A percentile compares a stretch with the other conserved stretches of the same genome.
Evolutionary conservation across 2,329 filamentous ascomycete species (phyloP).

Genomic region (Grosmannia serpens): DNA sequence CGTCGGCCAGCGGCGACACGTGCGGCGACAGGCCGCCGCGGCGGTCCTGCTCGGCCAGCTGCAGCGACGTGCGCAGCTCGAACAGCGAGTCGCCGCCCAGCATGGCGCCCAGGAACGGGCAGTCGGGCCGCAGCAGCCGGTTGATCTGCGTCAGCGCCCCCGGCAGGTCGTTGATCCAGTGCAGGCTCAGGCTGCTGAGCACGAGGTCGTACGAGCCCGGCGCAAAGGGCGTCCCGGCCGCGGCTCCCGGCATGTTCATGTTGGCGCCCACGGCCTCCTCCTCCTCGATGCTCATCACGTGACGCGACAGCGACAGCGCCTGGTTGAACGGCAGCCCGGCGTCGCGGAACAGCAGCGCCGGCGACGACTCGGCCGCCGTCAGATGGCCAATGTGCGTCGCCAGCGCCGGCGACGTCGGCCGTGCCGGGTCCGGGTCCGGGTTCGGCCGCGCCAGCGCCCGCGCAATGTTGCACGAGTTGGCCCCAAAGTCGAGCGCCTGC

Average conservation of each 20-base stretch:
- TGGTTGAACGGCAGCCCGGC: slow-evolving; percentile 62
- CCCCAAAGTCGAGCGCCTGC: slow-evolving; percentile 79
- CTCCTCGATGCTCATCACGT: slow-evolving; percentile 63
- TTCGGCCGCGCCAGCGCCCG: slow-evolving; percentile 63
- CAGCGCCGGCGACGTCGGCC: slow-evolving; percentile 52
- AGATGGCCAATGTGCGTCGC: slow-evolving; percentile 61
- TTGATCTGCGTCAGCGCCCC: slow-evolving; percentile 77
- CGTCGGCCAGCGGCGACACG: slow-evolving; percentile 83
- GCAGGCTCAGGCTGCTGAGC: slow-evolving; percentile 76
- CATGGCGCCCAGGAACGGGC: slow-evolving; percentile 91
- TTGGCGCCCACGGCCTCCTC: slow-evolving; percentile 8
- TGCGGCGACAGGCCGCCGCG: slow-evolving; percentile 86
- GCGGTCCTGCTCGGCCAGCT: slow-evolving; percentile 83
- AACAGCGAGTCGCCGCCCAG: slow-evolving; percentile 89
- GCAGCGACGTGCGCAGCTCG: slow-evolving; percentile 84
- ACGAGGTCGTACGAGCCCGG: slow-evolving; percentile 77
- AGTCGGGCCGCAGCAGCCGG: slow-evolving; percentile 75
- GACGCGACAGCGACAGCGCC: slow-evolving; percentile 57
- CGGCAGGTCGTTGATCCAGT: slow-evolving; percentile 97
- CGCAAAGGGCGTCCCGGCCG: slow-evolving; percentile 40
- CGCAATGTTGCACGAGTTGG: slow-evolving; percentile 91
- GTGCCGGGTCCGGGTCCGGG: slow-evolving; percentile 47
- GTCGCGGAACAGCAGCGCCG: slow-evolving; percentile 69
- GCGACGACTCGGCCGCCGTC: slow-evolving; percentile 72
- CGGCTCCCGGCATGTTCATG: not conserved